Base-by-base conservation (phyloP, 2,329 filamentous ascomycete species). In the Fonsecaea nubica region DNA sequence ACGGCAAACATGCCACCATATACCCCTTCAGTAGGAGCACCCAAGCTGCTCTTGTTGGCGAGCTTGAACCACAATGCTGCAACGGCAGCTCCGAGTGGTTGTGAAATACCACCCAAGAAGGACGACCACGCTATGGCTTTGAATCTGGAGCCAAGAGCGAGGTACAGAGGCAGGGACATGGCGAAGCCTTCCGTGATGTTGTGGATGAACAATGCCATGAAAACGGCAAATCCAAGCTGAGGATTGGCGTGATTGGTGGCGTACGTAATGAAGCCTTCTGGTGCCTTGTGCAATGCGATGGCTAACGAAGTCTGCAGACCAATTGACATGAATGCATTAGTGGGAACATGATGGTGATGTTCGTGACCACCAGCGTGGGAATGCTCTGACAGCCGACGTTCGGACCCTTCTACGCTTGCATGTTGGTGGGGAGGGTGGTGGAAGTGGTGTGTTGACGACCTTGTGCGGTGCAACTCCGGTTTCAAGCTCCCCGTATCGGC, bases 151-250 rank as follows among this genome's bases (percentile, higher is more conserved):
- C 90, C 86, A 36, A 97, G 86, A 1, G 95, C 95, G 74, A 99
- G 91, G 78, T 96, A 99, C 0, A 99, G 84, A 0, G 95, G 95
- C 0, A 99, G 81, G 0, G 93, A 92, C 85, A 99, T 90, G 68
- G 93, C 92, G 76, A 98, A 98, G 1, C 95, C 95, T 80, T 99
- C 95, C 33, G 92, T 93, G 74, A 99, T 96, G 80, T 98, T 99
- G 84, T 99, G 95, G 66, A 99, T 94, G 76, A 97, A 97, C 7
- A 99, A 86, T 0, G 95, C 94, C 78, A 98, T 87, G 80, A 99
- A 99, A 62, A 99, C 92, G 60, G 92, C 91, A 78, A 97, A 88
- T 21, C 95, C 95, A 0, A 99, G 87, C 0, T 86, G 84, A 0
- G 95, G 93, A 76, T 93, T 98, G 12, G 93, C 94, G 76, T 99